A percentile compares a stretch with the other conserved stretches of the same genome.
phyloP scores from a whole-genome alignment of 164 flowering plant species.

The Pachysandra terminalis region DNA sequence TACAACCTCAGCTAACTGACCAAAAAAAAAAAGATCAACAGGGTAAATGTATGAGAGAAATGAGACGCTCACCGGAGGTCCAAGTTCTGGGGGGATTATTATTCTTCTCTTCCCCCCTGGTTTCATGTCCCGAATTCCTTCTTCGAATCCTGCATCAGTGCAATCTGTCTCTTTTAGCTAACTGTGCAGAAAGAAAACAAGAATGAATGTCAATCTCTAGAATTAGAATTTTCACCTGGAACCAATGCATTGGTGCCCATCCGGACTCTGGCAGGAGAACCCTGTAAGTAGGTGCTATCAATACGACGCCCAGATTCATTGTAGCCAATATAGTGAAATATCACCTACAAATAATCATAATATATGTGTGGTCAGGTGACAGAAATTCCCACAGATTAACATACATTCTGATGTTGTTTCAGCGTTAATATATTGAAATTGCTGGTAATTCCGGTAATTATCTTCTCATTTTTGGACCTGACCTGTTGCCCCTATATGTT shows the following conservation, averaged over 20 bases:
- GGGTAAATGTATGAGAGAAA: not conserved
- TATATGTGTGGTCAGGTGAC: not conserved
- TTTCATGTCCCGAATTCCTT: constrained; percentile 87
- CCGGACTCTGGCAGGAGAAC: constrained; percentile 85
- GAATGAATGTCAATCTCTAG: not conserved
- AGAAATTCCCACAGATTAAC: too few species aligned
- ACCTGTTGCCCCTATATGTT: too few species aligned
- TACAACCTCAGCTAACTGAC: too few species aligned
- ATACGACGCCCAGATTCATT: constrained; percentile 97
- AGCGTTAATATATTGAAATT: too few species aligned
- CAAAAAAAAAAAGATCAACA: not conserved
- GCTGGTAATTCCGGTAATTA: too few species aligned
- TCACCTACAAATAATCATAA: constrained; percentile 49
- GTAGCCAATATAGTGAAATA: constrained; percentile 83
- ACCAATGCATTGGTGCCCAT: constrained; percentile 84
- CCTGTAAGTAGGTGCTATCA: constrained; percentile 89
- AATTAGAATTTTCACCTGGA: constrained; percentile 53
- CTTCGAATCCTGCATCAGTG: constrained; percentile 72
- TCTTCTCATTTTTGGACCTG: too few species aligned
- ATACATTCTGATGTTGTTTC: too few species aligned
- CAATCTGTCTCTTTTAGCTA: not conserved
- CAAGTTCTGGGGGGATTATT: constrained; percentile 95
- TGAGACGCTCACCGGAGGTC: constrained; percentile 83
- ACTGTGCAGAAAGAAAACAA: not conserved
- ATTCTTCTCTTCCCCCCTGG: constrained; percentile 94